Evolutionary conservation across 441 rosid species (phyloP).

Genomic region (Adansonia rubrostipa): DNA sequence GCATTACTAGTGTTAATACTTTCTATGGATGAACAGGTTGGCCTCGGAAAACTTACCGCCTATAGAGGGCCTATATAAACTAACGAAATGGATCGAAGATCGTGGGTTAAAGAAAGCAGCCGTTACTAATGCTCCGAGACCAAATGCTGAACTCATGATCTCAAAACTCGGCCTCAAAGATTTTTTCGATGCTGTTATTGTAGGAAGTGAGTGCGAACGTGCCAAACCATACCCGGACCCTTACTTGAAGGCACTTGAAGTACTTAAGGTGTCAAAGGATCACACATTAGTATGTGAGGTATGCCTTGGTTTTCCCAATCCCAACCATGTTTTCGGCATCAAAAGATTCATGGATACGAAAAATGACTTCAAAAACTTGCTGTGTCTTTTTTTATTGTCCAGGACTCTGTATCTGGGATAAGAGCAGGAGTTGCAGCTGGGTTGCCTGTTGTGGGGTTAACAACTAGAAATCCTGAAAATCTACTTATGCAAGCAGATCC

Average conservation of each 20-base stretch:
- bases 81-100: constrained; percentile 88
- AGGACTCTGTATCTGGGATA: constrained; percentile 91
- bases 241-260: constrained; percentile 80
- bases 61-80: constrained; percentile 62
- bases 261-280: constrained; percentile 77
- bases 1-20: neutral
- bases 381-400: constrained; percentile 8
- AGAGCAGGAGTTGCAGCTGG: constrained; percentile 97
- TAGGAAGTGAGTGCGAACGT: constrained; percentile 78
- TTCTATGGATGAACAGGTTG: constrained; percentile 51
- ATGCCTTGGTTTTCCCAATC: neutral
- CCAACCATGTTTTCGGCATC: neutral
- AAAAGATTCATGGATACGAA: neutral
- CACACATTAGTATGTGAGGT: constrained; percentile 82
- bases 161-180: constrained; percentile 73
- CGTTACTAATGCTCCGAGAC: constrained; percentile 90
- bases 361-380: neutral
- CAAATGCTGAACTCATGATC: constrained; percentile 85
- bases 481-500: constrained; percentile 76
- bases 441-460: constrained; percentile 78
- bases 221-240: constrained; percentile 90
- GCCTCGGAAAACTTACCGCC: constrained; percentile 63
- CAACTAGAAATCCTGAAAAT: constrained; percentile 78
- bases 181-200: constrained; percentile 70
- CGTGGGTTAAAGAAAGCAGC: constrained; percentile 86